A percentile compares a stretch with the other conserved stretches of the same genome.
These are phyloP conservation scores for Inga leiocalycina DNA, from an alignment of 306 rosid genomes.

Conservation along the genomic window DNA sequence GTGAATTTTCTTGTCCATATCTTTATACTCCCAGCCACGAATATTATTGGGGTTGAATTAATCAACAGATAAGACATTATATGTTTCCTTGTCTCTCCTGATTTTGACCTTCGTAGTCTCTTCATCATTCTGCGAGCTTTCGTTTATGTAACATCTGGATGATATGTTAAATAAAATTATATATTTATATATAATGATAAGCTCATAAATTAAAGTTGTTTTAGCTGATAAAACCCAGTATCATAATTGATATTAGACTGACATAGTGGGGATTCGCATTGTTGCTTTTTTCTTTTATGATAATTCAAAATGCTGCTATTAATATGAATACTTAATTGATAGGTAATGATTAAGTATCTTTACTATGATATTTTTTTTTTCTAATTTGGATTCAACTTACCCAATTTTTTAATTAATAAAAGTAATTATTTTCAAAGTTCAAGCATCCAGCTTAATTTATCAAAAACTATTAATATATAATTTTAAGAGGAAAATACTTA, in stretches of 20 bases:
- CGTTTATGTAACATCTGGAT: background rate
- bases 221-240: background rate
- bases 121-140: background rate
- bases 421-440: background rate
- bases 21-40: background rate
- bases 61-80: background rate
- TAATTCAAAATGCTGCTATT: no score
- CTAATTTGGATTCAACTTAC: background rate
- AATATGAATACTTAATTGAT: background rate
- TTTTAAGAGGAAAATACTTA: no score
- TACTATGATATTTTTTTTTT: no score
- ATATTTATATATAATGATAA: no score
- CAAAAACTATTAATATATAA: background rate
- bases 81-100: background rate
- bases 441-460: background rate
- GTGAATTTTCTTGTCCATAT: background rate
- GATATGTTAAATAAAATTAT: no score
- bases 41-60: background rate
- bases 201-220: no score
- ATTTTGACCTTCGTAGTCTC: background rate
- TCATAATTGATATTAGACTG: no score
- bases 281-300: background rate
- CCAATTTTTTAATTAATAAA: background rate
- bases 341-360: no score
- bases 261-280: background rate